Evolutionary conservation across 192 early-diverging fungal genomes (phyloP).

Genomic region (Podila minutissima): DNA sequence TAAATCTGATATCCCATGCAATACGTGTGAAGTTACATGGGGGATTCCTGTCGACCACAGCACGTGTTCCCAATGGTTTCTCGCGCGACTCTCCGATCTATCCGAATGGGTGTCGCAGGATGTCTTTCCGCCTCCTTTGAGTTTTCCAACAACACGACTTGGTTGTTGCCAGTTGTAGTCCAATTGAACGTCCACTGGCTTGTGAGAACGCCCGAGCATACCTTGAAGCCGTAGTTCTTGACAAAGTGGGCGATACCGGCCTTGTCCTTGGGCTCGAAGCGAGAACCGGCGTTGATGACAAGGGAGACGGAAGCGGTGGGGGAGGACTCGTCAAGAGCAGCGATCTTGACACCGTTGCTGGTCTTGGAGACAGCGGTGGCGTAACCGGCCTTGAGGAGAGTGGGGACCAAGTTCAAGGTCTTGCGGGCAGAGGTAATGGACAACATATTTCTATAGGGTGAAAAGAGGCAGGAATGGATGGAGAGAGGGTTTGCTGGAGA

Average conservation of each 20-base stretch:
- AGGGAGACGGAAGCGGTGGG: conserved; percentile 83
- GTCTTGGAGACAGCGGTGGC: conserved; percentile 65
- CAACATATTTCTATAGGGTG: conserved; percentile 29
- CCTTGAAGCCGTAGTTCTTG: conserved; percentile 92
- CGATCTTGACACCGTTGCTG: conserved; percentile 69
- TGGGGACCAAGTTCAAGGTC: conserved; percentile 59
- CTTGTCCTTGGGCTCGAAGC: conserved; percentile 79
- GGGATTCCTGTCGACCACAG: no score
- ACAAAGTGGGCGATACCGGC: conserved; percentile 90
- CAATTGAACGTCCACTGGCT: not conserved
- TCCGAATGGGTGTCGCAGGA: no score
- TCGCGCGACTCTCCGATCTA: no score
- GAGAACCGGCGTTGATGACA: conserved; percentile 88
- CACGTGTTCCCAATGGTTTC: no score
- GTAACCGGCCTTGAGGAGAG: conserved; percentile 59
- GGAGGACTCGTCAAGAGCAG: conserved; percentile 70
- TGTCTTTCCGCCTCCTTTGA: no score
- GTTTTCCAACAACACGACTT: no score
- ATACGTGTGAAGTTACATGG: no score
- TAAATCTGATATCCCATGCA: no score
- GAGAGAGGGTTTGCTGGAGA: not conserved
- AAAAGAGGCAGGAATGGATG: not conserved
- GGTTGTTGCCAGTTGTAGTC: no score
- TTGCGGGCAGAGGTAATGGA: conserved; percentile 58
- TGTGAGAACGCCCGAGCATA: conserved; percentile 32